Evolutionary conservation across 1,284 basidiomycete genomes (phyloP).

Genomic region (Schizophyllum commune): DNA sequence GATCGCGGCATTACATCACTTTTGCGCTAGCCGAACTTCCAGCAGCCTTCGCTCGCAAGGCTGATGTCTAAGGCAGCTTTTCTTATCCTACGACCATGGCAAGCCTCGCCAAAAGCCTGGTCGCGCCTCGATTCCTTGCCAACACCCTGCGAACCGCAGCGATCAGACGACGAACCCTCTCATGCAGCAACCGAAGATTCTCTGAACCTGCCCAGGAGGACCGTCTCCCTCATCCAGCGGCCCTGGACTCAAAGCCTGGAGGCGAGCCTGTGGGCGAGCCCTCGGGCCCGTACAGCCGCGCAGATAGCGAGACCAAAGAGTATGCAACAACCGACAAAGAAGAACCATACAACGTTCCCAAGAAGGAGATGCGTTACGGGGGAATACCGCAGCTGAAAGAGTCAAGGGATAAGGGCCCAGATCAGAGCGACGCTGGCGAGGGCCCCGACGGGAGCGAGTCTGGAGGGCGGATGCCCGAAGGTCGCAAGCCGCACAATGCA

Average conservation of each 20-base stretch:
- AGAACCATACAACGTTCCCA: neutral
- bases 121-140: neutral
- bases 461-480: neutral
- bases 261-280: neutral
- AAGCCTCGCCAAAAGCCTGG: neutral
- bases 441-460: neutral
- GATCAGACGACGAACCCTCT: neutral
- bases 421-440: neutral
- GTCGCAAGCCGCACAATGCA: neutral
- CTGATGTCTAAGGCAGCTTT: neutral
- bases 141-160: neutral
- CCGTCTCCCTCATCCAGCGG: neutral
- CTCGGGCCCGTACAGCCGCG: neutral
- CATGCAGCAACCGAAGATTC: neutral
- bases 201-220: neutral
- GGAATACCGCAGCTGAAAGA: neutral
- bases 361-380: neutral
- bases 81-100: neutral
- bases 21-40: neutral
- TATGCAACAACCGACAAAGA: neutral
- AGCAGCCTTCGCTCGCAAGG: neutral
- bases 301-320: neutral
- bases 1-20: neutral
- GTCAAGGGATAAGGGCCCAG: neutral
- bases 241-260: neutral